A percentile compares a stretch with the other conserved stretches of the same genome.
phyloP scores from a whole-genome alignment of 1,139 yeast species.

The Hyphopichia burtonii region DNA sequence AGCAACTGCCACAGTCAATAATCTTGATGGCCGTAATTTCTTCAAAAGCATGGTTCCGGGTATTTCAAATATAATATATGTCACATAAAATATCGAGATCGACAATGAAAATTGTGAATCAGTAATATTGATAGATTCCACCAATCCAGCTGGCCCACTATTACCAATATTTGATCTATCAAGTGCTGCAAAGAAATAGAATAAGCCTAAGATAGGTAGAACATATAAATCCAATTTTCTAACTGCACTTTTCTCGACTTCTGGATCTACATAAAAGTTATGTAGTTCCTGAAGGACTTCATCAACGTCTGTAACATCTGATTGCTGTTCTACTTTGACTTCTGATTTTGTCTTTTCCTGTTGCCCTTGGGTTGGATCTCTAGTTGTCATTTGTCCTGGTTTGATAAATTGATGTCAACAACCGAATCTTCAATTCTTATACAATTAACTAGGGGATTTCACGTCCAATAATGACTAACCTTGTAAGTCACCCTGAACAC shows the following conservation, averaged over 20 bases:
- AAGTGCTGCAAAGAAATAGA: constrained; percentile 23
- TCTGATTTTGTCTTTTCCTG: background rate
- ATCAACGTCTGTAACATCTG: background rate
- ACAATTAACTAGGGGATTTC: no score
- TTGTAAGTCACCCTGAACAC: background rate
- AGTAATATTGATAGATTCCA: constrained; percentile 14
- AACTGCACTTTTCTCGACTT: constrained; percentile 20
- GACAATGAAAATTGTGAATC: constrained; percentile 18
- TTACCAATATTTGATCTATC: constrained; percentile 26
- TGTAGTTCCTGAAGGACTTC: background rate
- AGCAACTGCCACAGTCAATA: constrained; percentile 14
- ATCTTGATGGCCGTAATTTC: constrained; percentile 14
- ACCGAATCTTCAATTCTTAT: no score
- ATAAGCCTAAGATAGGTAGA: constrained; percentile 16
- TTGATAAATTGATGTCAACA: no score
- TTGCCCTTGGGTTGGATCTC: background rate
- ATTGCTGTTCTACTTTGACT: background rate
- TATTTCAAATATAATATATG: constrained; percentile 18
- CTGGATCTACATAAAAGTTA: constrained; percentile 8
- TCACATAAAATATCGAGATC: constrained; percentile 18
- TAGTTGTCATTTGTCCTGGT: background rate
- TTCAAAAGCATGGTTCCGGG: constrained; percentile 15
- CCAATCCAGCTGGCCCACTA: constrained; percentile 22
- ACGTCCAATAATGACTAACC: no score
- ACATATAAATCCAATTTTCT: constrained; percentile 15